Base-by-base conservation (phyloP, 192 early-diverging fungal genomes). In the Coemansia sp. region DNA sequence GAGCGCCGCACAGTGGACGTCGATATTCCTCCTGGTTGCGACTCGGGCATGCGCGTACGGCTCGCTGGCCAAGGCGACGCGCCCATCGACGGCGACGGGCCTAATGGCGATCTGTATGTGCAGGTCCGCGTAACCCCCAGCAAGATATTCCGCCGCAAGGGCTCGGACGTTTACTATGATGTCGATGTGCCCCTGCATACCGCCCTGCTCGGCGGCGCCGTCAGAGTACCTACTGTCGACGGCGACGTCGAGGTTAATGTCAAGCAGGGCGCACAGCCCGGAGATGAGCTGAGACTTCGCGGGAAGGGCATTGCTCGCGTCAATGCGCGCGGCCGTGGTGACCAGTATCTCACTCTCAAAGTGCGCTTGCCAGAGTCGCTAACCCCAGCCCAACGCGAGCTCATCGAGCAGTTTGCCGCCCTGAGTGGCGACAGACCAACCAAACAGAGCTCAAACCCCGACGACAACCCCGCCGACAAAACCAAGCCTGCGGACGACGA, bases 221-320 rank as follows among this genome's bases (percentile, higher is more conserved):
- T 97, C 6, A 84, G 88, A 6, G 87, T 99, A 15, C 95, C 94
- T 2, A 98, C 97, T 9, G 87, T 99, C 8, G 96, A 99, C 74
- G 96, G 97, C 34, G 93, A 97, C 67, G 94, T 98, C 1, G 96
- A 99, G 61, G 77, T 99, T 35, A 93, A 87, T 52, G 75, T 99
- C 44, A 89, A 89, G 18, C 59, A 89, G 10, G 96, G 95, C 40
- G 88, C 91, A 6, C 97, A 99, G 72, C 94, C 97, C 0, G 90
- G 89, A n/a, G 95, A 96, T 34, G 84, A 88, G 53, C 91, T 90
- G 61, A 73, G 87, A 16, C 76, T 99, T 73, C 85, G 90, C 65
- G 84, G 84, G 16, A 89, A 94, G 34, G 97, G 97, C 43, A 86
- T 94, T 18, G 78, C 83, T 39, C 80, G 84, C 37, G 43, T 93